Evolutionary conservation across 116 monocot species (phyloP).

Genomic region (Thalassia testudinum): DNA sequence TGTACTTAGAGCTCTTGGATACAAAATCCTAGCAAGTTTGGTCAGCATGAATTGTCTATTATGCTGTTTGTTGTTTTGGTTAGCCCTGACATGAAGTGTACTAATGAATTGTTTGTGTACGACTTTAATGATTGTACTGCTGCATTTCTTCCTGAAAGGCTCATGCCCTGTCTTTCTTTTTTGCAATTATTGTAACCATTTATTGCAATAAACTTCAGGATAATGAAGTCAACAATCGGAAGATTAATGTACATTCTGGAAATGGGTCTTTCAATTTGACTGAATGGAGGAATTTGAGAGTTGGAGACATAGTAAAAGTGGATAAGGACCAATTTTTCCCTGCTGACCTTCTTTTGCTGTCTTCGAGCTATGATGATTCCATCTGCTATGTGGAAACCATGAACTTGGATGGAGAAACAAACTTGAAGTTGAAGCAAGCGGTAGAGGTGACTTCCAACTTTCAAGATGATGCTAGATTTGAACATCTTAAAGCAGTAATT

Average conservation of each 20-base stretch:
- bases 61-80: no score
- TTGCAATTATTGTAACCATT: not conserved
- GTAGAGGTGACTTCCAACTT: slow-evolving; percentile 43
- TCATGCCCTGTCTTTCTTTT: slow-evolving; percentile 1
- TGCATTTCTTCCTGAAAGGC: not conserved
- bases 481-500: slow-evolving; percentile 29
- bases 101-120: no score
- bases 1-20: no score
- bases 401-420: slow-evolving; percentile 90
- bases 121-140: not conserved
- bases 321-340: slow-evolving; percentile 72
- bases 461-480: slow-evolving; percentile 36
- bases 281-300: slow-evolving; percentile 55
- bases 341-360: slow-evolving; percentile 62
- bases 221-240: slow-evolving; percentile 61
- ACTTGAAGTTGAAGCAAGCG: slow-evolving; percentile 69
- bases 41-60: no score
- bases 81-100: not conserved
- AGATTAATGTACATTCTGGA: slow-evolving; percentile 37
- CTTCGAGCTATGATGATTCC: slow-evolving; percentile 68
- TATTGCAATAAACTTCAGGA: slow-evolving; percentile 25
- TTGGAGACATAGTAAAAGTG: slow-evolving; percentile 79
- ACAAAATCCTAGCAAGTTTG: no score
- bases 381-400: slow-evolving; percentile 85
- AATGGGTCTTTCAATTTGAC: slow-evolving; percentile 33